Evolutionary conservation across 257 asterid genomes (phyloP).

Genomic region (Sherardia arvensis): DNA sequence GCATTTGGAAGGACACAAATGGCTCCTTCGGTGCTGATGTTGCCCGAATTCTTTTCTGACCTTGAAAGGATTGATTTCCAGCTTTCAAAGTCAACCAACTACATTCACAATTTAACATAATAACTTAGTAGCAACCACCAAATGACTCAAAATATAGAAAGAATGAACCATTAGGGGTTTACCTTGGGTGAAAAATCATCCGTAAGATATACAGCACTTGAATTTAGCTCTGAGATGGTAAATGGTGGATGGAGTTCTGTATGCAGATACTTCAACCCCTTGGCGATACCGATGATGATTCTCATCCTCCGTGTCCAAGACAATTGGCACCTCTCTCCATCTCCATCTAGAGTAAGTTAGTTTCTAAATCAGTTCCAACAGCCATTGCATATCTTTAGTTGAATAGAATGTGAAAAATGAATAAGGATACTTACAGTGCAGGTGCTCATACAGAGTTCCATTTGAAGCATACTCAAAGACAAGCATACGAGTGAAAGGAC

Average conservation of each 20-base stretch:
- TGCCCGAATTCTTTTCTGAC: slow-evolving; percentile 75
- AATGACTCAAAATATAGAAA: background rate
- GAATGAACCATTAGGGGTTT: background rate
- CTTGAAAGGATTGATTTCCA: slow-evolving; percentile 76
- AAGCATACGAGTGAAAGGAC: slow-evolving; percentile 86
- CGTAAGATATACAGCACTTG: slow-evolving; percentile 76
- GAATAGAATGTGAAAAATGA: background rate
- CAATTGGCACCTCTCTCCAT: slow-evolving; percentile 86
- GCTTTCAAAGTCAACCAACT: slow-evolving; percentile 94
- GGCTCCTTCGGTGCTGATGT: slow-evolving; percentile 63
- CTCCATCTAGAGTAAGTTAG: slow-evolving; percentile 35
- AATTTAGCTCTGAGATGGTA: slow-evolving; percentile 72
- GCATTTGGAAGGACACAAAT: slow-evolving; percentile 73
- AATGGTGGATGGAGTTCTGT: slow-evolving; percentile 80
- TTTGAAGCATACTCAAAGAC: slow-evolving; percentile 92
- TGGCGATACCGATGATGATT: slow-evolving; percentile 74
- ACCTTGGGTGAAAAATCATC: slow-evolving; percentile 98
- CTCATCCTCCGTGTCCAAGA: slow-evolving; percentile 97
- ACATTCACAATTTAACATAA: slow-evolving; percentile 15
- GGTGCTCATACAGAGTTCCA: slow-evolving; percentile 91
- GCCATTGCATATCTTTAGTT: background rate
- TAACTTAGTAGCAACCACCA: background rate
- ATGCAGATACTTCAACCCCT: slow-evolving; percentile 79
- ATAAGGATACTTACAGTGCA: slow-evolving; percentile 57
- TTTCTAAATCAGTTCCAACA: background rate